Conservation (phyloP, 108 stramenopile species). For the Cyclotella kingstonii region DNA sequence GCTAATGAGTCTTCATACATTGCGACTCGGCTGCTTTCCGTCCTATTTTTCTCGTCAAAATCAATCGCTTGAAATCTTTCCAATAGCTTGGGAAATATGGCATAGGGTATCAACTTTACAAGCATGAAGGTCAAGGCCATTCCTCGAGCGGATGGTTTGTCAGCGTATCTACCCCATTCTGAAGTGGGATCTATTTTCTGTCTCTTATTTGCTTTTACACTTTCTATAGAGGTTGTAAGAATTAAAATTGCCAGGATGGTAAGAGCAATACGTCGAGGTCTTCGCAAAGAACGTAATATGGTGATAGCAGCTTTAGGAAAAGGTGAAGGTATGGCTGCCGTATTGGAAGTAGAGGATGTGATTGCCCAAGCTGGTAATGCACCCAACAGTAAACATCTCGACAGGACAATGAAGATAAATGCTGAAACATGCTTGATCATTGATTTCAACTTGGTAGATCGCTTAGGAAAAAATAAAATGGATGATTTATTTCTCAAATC, state of each 20-base stretch:
- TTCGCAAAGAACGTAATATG: slow-evolving; percentile 3
- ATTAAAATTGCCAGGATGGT: neutral
- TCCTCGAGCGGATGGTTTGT: slow-evolving; percentile 67
- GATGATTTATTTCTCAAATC: too few species aligned
- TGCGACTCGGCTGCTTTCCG: neutral
- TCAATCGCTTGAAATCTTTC: slow-evolving; percentile 26
- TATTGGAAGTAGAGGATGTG: too few species aligned
- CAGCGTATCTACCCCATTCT: slow-evolving; percentile 82
- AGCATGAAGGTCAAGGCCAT: slow-evolving; percentile 50
- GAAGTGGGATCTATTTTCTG: slow-evolving; percentile 71
- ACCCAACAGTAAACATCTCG: too few species aligned
- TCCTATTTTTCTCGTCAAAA: neutral
- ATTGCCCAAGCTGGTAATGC: too few species aligned
- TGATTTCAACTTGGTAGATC: too few species aligned
- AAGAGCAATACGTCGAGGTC: neutral
- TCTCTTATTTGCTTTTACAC: slow-evolving; percentile 24
- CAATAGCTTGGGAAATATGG: slow-evolving; percentile 10
- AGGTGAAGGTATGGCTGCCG: too few species aligned
- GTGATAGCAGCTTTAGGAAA: neutral
- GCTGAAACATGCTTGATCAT: too few species aligned
- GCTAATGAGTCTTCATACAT: slow-evolving; percentile 22
- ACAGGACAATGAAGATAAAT: too few species aligned
- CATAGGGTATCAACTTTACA: slow-evolving; percentile 23
- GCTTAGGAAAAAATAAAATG: too few species aligned
- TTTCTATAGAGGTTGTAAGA: slow-evolving; percentile 11